Conservation (phyloP, 164 flowering plant genomes). For the Chimonanthus praecox region DNA sequence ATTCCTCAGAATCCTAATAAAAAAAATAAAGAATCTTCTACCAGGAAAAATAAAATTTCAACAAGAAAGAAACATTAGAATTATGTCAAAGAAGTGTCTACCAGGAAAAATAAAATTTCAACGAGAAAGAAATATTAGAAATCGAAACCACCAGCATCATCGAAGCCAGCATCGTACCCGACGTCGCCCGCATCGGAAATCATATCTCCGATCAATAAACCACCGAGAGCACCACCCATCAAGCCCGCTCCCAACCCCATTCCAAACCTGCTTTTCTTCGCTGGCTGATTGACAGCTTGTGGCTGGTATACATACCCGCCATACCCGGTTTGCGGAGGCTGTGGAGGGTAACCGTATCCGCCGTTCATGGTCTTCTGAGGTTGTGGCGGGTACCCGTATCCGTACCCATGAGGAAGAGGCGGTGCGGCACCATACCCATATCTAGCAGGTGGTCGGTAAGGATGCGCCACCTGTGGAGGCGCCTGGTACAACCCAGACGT, state of each 20-base stretch:
- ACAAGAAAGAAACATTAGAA: background rate
- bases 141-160: constrained; percentile 35
- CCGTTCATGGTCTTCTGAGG: background rate
- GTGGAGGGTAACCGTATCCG: background rate
- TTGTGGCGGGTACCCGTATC: background rate
- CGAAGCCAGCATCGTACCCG: constrained; percentile 29
- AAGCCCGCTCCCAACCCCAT: constrained; percentile 77
- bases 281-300: constrained; percentile 17
- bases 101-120: background rate
- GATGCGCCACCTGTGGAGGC: background rate
- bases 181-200: constrained; percentile 37
- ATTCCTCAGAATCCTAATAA: no score
- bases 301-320: constrained; percentile 14
- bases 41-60: background rate
- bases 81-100: background rate
- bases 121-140: constrained; percentile 18
- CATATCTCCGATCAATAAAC: constrained; percentile 72
- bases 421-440: no score
- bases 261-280: constrained; percentile 54
- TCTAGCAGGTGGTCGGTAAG: background rate
- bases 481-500: background rate
- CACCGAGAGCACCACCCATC: constrained; percentile 68
- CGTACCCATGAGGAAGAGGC: background rate
- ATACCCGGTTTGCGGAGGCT: constrained; percentile 5
- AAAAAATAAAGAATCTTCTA: background rate